Evolutionary conservation across 139 green algal genomes (phyloP), one percentile per base, ranked within the genome.

Genomic region (Chlamydomonas incerta): DNA sequence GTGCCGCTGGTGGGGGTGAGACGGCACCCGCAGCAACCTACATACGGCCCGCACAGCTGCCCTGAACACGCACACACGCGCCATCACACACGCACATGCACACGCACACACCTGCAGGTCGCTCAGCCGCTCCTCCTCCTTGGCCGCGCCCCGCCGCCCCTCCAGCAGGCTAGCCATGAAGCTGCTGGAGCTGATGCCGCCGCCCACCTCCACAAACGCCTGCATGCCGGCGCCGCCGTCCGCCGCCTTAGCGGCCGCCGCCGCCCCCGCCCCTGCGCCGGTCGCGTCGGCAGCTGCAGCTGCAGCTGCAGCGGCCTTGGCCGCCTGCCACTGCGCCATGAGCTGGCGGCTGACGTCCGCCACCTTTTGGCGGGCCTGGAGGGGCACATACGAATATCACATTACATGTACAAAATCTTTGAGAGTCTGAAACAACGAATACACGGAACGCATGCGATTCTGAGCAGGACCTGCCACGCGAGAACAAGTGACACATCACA

Each of bases 111-210:
- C 80, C 68, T 80, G 50, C 3, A 62, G 14, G 18, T 86, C 80
- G 34, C 23, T 86, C 17, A 86, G 68, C 17, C 52, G 34, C 4
- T 77, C 68, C 6, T 29, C 72, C 62, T 69, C 37, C 52, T 28
- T 37, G 13, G 10, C 15, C 8, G 52, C 80, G 1, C 33, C 55
- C 52, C 41, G 46, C 18, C 80, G 68, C 34, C 26, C 80, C 67
- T 79, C 68, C 80, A 86, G 24, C 80, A 86, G 70, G 29, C 68
- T 69, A 1, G 68, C 80, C 67, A 86, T 41, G 68, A 86, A 86
- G 80, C 68, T 80, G 50, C 33, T 70, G 68, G 8, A 47, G 63
- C 46, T 47, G 28, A 83, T 60, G 37, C 76, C 76, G 14, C 35
- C 58, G 60, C 76, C 76, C 33, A 83, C 60, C 74, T 82, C 34